Evolutionary conservation across 148 eudicot species (phyloP).

Genomic region (Chenopodium suecicum): DNA sequence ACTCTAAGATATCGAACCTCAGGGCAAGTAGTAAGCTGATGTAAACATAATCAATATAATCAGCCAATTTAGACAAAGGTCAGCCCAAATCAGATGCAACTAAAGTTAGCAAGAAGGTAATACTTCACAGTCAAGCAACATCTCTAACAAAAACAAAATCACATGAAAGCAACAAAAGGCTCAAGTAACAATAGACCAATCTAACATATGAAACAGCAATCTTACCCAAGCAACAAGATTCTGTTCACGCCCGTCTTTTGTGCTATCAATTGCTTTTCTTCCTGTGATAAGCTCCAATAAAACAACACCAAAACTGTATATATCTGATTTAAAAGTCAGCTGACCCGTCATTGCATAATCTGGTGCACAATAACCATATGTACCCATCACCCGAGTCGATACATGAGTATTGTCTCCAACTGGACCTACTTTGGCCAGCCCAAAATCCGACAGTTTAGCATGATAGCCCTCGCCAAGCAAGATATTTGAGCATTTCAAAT

Average conservation of each 20-base stretch:
- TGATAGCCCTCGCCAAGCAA: conserved; percentile 68
- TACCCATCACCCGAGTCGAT: conserved; percentile 90
- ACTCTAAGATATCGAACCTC: not conserved
- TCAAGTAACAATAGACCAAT: conserved; percentile 6
- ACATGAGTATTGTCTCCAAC: conserved; percentile 76
- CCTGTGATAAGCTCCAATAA: conserved; percentile 81
- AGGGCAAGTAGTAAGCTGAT: not conserved
- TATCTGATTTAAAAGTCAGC: conserved; percentile 78
- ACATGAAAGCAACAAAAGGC: not conserved
- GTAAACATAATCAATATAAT: not conserved
- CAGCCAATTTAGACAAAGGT: not conserved
- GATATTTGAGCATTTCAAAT: conserved; percentile 82
- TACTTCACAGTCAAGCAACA: not conserved
- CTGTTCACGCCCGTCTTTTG: conserved; percentile 42
- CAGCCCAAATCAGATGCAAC: not conserved
- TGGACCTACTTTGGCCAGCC: conserved; percentile 85
- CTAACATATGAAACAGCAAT: conserved; percentile 5
- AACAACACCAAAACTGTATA: conserved; percentile 85
- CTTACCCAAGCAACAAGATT: conserved; percentile 84
- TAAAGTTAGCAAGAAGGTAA: not conserved
- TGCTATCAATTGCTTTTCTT: conserved; percentile 60
- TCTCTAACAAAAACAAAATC: not conserved
- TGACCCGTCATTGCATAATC: conserved; percentile 94
- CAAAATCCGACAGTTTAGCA: conserved; percentile 82
- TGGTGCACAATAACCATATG: conserved; percentile 87